phyloP scores from a whole-genome alignment of 2,329 filamentous ascomycete species.

The Paraphaeosphaeria minitans region DNA sequence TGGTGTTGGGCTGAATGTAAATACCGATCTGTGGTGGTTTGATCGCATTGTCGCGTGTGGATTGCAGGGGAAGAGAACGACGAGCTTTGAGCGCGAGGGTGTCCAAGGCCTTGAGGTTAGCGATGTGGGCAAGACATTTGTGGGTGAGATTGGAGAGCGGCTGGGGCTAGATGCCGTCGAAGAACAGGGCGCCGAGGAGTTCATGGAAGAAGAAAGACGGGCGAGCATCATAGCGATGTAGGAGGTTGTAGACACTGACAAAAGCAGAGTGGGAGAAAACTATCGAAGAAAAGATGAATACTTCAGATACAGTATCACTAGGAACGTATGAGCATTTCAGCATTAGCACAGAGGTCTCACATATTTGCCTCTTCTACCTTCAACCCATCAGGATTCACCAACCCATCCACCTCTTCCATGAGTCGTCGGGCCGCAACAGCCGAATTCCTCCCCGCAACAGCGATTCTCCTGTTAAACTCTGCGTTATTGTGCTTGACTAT shows the following conservation, averaged over 20 bases:
- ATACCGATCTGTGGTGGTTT: constrained; percentile 67
- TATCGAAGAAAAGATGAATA: too few relatives aligned
- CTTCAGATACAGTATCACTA: neutral
- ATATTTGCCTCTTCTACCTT: neutral
- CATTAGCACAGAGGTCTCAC: neutral
- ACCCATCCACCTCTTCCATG: neutral
- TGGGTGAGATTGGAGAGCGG: constrained; percentile 44
- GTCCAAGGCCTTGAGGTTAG: constrained; percentile 43
- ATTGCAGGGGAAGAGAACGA: constrained; percentile 76
- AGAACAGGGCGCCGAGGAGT: constrained; percentile 22
- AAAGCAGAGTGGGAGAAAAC: too few relatives aligned
- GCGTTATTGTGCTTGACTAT: neutral
- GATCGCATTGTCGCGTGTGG: constrained; percentile 88
- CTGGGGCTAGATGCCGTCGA: constrained; percentile 32
- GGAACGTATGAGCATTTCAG: neutral
- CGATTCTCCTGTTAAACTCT: neutral
- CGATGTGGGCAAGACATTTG: constrained; percentile 49
- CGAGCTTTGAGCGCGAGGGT: constrained; percentile 69
- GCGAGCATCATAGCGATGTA: too few relatives aligned
- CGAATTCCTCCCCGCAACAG: neutral
- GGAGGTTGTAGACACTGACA: too few relatives aligned
- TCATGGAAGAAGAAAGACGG: constrained; percentile 14
- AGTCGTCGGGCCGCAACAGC: neutral
- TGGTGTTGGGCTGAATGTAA: constrained; percentile 81
- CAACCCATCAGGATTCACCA: neutral